Conservation (phyloP, 495 filamentous ascomycete species). For the Aspergillus steynii region DNA sequence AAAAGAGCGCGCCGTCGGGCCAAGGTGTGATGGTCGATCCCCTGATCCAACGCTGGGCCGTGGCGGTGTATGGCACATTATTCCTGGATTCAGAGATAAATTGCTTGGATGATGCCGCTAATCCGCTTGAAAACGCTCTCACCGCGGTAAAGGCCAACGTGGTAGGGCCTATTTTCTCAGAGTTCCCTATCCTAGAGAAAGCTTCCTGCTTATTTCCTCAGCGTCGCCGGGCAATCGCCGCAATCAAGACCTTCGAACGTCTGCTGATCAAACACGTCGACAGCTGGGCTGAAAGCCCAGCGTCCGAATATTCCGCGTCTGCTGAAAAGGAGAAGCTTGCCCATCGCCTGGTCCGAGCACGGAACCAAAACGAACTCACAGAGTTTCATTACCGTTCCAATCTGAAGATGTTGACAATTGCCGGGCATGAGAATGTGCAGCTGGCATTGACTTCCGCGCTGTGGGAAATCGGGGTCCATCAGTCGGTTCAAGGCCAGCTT, state of each 20-base stretch:
- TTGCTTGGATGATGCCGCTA: not conserved
- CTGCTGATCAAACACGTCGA: slow-evolving; percentile 26
- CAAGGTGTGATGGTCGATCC: slow-evolving; percentile 15
- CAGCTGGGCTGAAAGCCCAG: not conserved
- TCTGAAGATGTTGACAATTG: slow-evolving; percentile 35
- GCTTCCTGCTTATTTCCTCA: not conserved
- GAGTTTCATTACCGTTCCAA: slow-evolving; percentile 39
- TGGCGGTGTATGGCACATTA: slow-evolving; percentile 15
- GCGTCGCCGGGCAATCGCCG: not conserved
- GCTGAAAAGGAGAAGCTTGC: slow-evolving; percentile 21
- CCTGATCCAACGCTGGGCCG: slow-evolving; percentile 16
- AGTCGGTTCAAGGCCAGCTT: slow-evolving; percentile 28
- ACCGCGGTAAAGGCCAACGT: not conserved
- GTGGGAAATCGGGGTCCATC: slow-evolving; percentile 29
- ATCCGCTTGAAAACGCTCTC: slow-evolving; percentile 16
- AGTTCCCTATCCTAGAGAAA: not conserved
- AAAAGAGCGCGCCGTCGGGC: not conserved
- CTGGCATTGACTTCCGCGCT: slow-evolving; percentile 34
- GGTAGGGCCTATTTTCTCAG: slow-evolving; percentile 24
- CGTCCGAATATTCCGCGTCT: not conserved
- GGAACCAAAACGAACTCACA: slow-evolving; percentile 21
- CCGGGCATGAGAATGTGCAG: slow-evolving; percentile 37
- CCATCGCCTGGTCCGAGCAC: slow-evolving; percentile 27
- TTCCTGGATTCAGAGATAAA: slow-evolving; percentile 20
- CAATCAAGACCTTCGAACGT: not conserved